Evolutionary conservation across 208 protist genomes (phyloP).

Genomic region (Trypanosoma melophagium): DNA sequence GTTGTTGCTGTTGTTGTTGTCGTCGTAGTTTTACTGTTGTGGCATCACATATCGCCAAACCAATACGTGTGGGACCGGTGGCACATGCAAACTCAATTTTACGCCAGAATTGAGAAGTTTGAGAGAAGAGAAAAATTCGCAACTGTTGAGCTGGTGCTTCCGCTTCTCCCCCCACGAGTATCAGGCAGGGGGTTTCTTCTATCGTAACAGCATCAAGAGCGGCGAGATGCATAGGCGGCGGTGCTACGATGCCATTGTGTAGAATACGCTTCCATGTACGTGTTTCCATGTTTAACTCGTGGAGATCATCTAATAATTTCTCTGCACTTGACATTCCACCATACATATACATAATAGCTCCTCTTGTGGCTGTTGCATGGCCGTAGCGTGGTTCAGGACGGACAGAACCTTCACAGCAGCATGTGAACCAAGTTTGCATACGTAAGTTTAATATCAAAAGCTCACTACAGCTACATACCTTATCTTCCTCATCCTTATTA

Average conservation of each 20-base stretch:
- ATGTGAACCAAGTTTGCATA: constrained; percentile 35
- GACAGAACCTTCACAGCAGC: constrained; percentile 30
- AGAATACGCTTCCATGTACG: constrained; percentile 50
- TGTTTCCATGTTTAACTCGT: constrained; percentile 62
- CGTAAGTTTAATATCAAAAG: constrained; percentile 58
- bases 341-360: constrained; percentile 15
- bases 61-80: constrained; percentile 34
- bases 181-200: constrained; percentile 38
- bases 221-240: constrained; percentile 57
- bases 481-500: constrained; percentile 19
- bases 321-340: constrained; percentile 4
- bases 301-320: constrained; percentile 43
- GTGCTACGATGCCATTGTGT: constrained; percentile 51
- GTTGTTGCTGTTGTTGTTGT: neutral
- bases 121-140: constrained; percentile 58
- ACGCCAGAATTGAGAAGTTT: constrained; percentile 58
- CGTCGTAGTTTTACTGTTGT: neutral
- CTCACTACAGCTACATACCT: constrained; percentile 38
- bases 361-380: constrained; percentile 38
- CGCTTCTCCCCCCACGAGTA: constrained; percentile 49
- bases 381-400: constrained; percentile 59
- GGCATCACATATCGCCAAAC: constrained; percentile 14
- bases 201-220: constrained; percentile 46
- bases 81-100: constrained; percentile 38
- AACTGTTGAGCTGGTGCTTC: constrained; percentile 15